Evolutionary conservation across 352 stramenopile species (phyloP), one percentile per base, ranked within the genome.

Genomic region (Globisporangium perplexum): DNA sequence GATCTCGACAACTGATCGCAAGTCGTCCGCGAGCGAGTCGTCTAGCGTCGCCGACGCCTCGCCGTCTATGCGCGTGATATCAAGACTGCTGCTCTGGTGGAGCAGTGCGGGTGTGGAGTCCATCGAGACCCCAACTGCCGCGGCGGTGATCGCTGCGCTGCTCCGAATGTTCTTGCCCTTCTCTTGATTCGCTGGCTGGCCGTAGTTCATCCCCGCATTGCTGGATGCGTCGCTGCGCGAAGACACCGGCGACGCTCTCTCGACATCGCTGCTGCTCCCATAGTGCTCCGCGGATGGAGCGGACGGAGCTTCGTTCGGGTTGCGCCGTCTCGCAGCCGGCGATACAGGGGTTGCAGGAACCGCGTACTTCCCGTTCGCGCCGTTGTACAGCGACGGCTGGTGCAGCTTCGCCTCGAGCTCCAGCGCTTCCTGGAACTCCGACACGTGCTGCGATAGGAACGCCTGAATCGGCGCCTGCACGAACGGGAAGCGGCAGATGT

Each of bases 401-500:
- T 95, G 83, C 22, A 95, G 66, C 54, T 92, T 93, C n/a, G 84
- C 84, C 54, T 95, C 84, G 3, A 91, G 72, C 50, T 95, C 83
- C 22, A 95, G 61, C 3, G 84, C 84, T 49, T 93, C 80, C 50
- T 95, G 82, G 53, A 95, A 93, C 57, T 95, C 84, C 1, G 77
- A 77, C 23, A 90, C 84, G 59, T 95, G 84, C 54, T 95, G 77
- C 1, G 78, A 89, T 28, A 95, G 50, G 59, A 95, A 95, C 4
- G 79, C 74, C 51, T 95, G 83, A 42, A 95, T 93, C 1, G 84
- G 84, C 2, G 69, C 69, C 58, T 95, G 84, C 3, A 95, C 84
- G 52, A 93, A 93, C 35, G 80, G 83, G 55, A 95, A 95, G 33
- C 83, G 82, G 45, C 82, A 95, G 59, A 95, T 95, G 51, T 95